Evolutionary conservation across 371 early-diverging fungal genomes (phyloP).

Genomic region (Zychaea mexicana): DNA sequence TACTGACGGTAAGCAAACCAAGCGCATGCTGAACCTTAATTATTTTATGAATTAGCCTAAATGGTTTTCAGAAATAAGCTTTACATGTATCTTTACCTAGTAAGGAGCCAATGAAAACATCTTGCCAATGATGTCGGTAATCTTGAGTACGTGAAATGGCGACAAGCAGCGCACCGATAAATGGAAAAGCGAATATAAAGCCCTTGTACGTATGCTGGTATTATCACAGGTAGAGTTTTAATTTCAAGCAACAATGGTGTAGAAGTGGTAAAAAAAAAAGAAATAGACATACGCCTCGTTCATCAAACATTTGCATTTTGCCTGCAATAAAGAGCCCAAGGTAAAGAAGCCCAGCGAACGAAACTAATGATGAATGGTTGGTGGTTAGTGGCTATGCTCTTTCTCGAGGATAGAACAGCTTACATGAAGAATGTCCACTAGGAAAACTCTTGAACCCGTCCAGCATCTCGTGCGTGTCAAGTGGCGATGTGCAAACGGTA

Average conservation of each 20-base stretch:
- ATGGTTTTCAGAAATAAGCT: not conserved
- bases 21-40: constrained; percentile 25
- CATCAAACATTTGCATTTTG: constrained; percentile 70
- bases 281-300: constrained; percentile 45
- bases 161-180: constrained; percentile 65
- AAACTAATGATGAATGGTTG: too few species aligned
- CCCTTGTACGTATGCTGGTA: constrained; percentile 63
- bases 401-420: not conserved
- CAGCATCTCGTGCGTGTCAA: constrained; percentile 53
- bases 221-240: not conserved
- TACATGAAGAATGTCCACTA: constrained; percentile 89
- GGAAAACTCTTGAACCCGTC: constrained; percentile 94
- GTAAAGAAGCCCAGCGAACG: constrained; percentile 77
- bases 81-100: constrained; percentile 27
- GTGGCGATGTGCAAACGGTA: constrained; percentile 39
- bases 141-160: constrained; percentile 75
- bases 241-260: not conserved
- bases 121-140: constrained; percentile 87
- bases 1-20: constrained; percentile 25
- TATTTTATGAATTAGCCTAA: constrained; percentile 2
- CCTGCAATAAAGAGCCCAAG: constrained; percentile 74
- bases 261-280: not conserved
- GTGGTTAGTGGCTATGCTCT: too few species aligned
- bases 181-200: constrained; percentile 63
- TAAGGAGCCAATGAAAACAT: constrained; percentile 69